Evolutionary conservation across 331 rosid genomes (phyloP).

Genomic region (Rhamnella rubrinervis): DNA sequence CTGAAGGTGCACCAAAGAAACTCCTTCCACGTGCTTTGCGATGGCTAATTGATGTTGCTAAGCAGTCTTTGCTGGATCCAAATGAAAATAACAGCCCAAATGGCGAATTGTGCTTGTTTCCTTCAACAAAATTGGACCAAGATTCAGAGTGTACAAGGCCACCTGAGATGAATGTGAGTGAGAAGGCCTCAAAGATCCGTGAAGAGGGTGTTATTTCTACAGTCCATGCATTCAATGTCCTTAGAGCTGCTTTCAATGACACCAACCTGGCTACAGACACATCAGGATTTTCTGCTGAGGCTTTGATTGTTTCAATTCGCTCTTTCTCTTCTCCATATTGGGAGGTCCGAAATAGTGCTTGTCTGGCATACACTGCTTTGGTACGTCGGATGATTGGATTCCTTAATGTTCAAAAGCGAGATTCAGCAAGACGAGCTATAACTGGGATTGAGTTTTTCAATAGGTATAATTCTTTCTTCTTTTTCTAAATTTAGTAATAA

Average conservation of each 20-base stretch:
- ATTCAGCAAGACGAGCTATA: conserved; percentile 80
- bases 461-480: conserved; percentile 49
- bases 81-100: conserved; percentile 39
- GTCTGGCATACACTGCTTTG: conserved; percentile 92
- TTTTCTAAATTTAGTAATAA: not conserved
- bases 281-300: conserved; percentile 96
- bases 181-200: conserved; percentile 66
- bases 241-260: conserved; percentile 93
- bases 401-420: conserved; percentile 91
- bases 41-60: conserved; percentile 91
- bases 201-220: conserved; percentile 98
- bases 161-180: conserved; percentile 40
- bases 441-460: conserved; percentile 95
- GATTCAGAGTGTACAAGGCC: conserved; percentile 27
- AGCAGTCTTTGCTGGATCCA: conserved; percentile 50
- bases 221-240: conserved; percentile 88
- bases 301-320: conserved; percentile 68
- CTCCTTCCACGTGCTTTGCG: conserved; percentile 87
- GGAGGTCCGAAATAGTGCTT: conserved; percentile 97
- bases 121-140: conserved; percentile 31
- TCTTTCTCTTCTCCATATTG: conserved; percentile 94
- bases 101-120: conserved; percentile 31
- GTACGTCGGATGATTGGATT: conserved; percentile 94
- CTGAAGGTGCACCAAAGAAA: conserved; percentile 96
- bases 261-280: conserved; percentile 89